Base-by-base conservation (phyloP, 768 basidiomycete species). In the Tubosaeta brunneosetosa region DNA sequence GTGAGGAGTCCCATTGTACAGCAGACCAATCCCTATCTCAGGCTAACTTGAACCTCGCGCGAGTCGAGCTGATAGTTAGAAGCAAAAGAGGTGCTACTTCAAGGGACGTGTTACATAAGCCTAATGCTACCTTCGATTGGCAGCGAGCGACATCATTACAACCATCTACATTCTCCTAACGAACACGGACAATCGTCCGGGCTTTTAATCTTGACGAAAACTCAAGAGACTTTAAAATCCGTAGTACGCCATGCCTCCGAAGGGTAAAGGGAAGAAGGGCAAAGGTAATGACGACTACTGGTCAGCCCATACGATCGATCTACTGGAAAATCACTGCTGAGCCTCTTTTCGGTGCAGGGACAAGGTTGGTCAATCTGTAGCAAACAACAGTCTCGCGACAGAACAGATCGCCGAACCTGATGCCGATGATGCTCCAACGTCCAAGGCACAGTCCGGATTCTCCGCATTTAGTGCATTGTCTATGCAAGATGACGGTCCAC, bases 1-100 rank as follows among this genome's bases (percentile, higher is more conserved):
- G 97, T 97, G 53, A 98, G 83, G 38, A 99, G 81, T 1, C 95
- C 97, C 94, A 95, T 94, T 13, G 51, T 43, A 45, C 42, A 34
- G 43, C 19, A 32, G n/a, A n/a, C 26, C 3, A 48, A 22, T 22
- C 2, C 22, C 22, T 22, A 22, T 22, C 22, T 22, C 22, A 22
- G 22, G 22, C 22, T 22, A 22, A 22, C 22, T 22, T 22, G 22
- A 22, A 22, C 22, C 22, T 22, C 22, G 22, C 22, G 22, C 22
- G 22, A 3, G 5, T 37, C 36, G 33, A 31, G 9, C 10, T 31
- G 29, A 11, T 8, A 31, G 29, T 31, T 11, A 11, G 29, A 31
- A 31, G 29, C 10, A 31, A 31, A 31, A 31, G 29, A 8, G 10
- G n/a, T n/a, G n/a, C n/a, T n/a, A n/a, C n/a, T n/a, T n/a, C n/a